Base-by-base conservation (phyloP, 257 asterid species). In the Primulina huaijiensis region DNA sequence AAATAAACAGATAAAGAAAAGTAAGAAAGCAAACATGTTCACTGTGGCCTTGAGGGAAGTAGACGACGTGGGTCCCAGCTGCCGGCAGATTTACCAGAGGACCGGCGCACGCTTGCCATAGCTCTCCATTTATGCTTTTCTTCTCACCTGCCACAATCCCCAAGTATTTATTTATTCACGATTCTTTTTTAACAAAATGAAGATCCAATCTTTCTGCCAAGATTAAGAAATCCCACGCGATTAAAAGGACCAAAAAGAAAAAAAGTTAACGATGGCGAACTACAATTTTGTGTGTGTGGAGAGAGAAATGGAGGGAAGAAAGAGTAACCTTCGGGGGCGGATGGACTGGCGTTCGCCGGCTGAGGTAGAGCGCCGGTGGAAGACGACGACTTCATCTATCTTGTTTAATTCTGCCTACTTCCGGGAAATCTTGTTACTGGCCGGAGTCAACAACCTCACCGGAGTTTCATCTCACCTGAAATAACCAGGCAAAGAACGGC, bases 51-150 rank as follows among this genome's bases (percentile, higher is more conserved):
- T 90, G 97, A 31, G 97, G 97, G 46, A 90, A 90, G 74, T 90
- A 90, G 73, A 90, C 97, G 59, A 90, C 95, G 86, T 88, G 96
- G 88, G 97, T 90, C 95, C 97, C 97, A 75, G 88, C 89, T 23
- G 85, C 95, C 85, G 97, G 97, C 81, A 90, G 61, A 76, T 87
- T 85, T 21, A 87, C 92, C 84, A 88, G 86, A 68, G 97, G 95
- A 12, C 97, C 97, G 82, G 97, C 97, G 81, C 97, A 90, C 72
- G 96, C 90, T 76, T 90, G 97, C 97, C 97, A 90, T 76, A 90
- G 84, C 86, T 90, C 96, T 52, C 75, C 74, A 76, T 90, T 89
- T 73, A 89, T 87, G 53, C 74, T 85, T 87, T 84, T 90, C 85
- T 85, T 90, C 80, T 88, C 95, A 59, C 71, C 96, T 90, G 83